Evolutionary conservation across 768 basidiomycete genomes (phyloP), one percentile per base, ranked within the genome.

Genomic region (Postia placenta): DNA sequence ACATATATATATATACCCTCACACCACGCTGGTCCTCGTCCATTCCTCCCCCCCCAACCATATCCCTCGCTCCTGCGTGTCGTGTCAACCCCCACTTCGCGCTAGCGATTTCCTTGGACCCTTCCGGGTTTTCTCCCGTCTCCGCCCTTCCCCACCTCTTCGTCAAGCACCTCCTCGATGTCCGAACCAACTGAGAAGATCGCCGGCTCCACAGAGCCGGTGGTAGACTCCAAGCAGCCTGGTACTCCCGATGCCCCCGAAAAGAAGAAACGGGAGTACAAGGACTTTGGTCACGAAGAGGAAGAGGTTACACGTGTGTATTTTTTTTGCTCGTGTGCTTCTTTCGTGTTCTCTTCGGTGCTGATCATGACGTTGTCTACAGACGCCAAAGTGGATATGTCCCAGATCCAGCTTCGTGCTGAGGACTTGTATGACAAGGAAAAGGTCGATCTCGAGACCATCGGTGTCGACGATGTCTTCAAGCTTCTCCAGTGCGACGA

Each of bases 341-440:
- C 49, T 47, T 11, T 24, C 28, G 42, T 27, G 56, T 48, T 50
- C 19, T 1, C 49, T 47, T 11, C 24, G 28, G 42, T 27, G 56
- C 48, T 50, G 49, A 57, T 39, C 53, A 38, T 52, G 49, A 45
- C 22, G 56, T 4, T n/a, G 17, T 15, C 9, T 19, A 22, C 20
- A 90, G 87, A 90, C 66, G 91, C 87, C 51, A 82, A 85, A 63
- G 87, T 93, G 47, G 89, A 92, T 67, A 90, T 93, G 91, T 76
- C 38, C 38, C 38, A 75, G 80, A 93, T 94, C 53, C 87, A 92
- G 69, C 78, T 94, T 58, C 92, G 84, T 67, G 90, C 91, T 2
- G 92, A 93, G 68, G 92, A 94, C 67, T 70, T 93, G 43, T 97
- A 96, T 67, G 93, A 96, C 70, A 95, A 94, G 74, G 94, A 98